These are phyloP conservation scores for Pleurotus tuber-regium DNA, from an alignment of 768 basidiomycete species.

Conservation along the genomic window DNA sequence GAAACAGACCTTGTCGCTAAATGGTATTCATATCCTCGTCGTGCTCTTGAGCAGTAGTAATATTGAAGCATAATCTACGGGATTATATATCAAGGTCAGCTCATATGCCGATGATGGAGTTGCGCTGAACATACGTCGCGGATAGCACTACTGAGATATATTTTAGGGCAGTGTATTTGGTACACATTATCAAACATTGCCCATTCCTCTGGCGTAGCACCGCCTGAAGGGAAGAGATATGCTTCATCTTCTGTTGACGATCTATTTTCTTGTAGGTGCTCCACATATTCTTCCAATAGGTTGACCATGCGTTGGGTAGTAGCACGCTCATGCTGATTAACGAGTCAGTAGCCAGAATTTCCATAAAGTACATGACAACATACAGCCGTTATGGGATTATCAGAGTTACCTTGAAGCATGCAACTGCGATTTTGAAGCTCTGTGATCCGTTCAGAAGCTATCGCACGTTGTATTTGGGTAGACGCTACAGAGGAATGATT, in stretches of 20 bases:
- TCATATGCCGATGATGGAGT: too few relatives aligned
- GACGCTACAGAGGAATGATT: constrained; percentile 41
- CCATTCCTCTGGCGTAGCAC: constrained; percentile 69
- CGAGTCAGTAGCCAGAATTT: constrained; percentile 6
- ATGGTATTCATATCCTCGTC: constrained; percentile 82
- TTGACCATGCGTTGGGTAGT: constrained; percentile 46
- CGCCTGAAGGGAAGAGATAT: constrained; percentile 69
- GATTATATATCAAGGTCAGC: too few relatives aligned
- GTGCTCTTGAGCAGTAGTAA: constrained; percentile 76
- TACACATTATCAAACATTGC: constrained; percentile 87
- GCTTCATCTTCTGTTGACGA: constrained; percentile 28
- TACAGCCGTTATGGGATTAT: not conserved
- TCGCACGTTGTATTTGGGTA: constrained; percentile 58
- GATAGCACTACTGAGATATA: constrained; percentile 72
- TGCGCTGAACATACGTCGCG: constrained; percentile 68
- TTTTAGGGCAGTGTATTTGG: constrained; percentile 83
- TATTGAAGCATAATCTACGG: constrained; percentile 81
- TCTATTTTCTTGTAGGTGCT: constrained; percentile 43
- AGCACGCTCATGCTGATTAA: constrained; percentile 10
- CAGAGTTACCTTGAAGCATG: not conserved
- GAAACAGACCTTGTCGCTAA: constrained; percentile 72
- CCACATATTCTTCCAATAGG: constrained; percentile 60
- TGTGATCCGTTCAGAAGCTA: constrained; percentile 53
- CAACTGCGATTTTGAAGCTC: constrained; percentile 36
- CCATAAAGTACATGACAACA: not conserved